These are phyloP conservation scores for Amanita brunnescens DNA, from an alignment of 768 basidiomycete genomes.

Conservation along the genomic window DNA sequence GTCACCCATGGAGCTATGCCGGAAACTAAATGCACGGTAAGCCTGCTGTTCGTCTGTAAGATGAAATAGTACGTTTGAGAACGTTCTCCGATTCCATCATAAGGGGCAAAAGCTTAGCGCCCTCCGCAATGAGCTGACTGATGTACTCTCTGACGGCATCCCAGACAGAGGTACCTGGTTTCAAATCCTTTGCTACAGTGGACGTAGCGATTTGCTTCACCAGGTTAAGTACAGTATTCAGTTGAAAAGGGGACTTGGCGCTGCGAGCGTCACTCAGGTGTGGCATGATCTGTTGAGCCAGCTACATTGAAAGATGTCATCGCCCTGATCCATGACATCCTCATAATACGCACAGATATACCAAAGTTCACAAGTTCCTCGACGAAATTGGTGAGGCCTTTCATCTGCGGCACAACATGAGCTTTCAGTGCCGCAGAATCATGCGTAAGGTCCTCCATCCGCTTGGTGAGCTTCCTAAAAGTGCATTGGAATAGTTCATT, in stretches of 20 bases:
- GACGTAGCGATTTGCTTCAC: conserved; percentile 67
- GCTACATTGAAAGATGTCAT: conserved; percentile 30
- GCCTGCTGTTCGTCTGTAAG: not conserved
- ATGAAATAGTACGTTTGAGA: conserved; percentile 53
- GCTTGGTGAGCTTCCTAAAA: conserved; percentile 77
- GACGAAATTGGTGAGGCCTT: conserved; percentile 60
- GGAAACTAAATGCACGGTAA: conserved; percentile 36
- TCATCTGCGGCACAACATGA: conserved; percentile 64
- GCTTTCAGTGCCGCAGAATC: conserved; percentile 66
- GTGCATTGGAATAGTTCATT: not conserved
- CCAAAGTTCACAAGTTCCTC: conserved; percentile 86
- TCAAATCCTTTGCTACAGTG: conserved; percentile 60
- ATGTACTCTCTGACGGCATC: conserved; percentile 67
- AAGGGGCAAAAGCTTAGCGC: conserved; percentile 58
- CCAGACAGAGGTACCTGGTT: conserved; percentile 65
- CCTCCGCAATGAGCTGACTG: conserved; percentile 60
- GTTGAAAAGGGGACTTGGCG: conserved; percentile 70
- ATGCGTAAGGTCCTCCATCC: conserved; percentile 71
- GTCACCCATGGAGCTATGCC: conserved; percentile 80
- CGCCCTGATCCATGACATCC: not conserved
- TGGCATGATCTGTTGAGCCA: conserved; percentile 83
- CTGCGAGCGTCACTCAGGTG: conserved; percentile 77
- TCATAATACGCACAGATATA: conserved; percentile 50
- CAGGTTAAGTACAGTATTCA: conserved; percentile 60
- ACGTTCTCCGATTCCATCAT: conserved; percentile 72